Conservation (phyloP, 2,329 filamentous ascomycete species). For the Periconia sp. region DNA sequence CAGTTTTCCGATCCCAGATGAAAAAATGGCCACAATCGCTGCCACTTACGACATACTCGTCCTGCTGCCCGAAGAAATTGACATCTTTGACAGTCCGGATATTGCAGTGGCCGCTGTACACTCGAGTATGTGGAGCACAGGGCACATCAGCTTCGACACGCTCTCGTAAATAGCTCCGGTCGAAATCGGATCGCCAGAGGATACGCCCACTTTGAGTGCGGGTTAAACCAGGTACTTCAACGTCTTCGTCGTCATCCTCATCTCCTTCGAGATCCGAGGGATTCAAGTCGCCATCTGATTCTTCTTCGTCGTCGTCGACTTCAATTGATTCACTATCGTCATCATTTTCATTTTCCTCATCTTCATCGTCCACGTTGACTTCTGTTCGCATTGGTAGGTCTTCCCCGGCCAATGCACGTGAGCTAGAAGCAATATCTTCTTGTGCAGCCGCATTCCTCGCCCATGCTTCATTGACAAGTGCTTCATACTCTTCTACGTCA, state of each 20-base stretch:
- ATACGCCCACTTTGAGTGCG: constrained; percentile 42
- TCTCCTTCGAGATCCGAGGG: constrained; percentile 24
- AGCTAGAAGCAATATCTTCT: constrained; percentile 6
- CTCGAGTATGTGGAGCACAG: constrained; percentile 58
- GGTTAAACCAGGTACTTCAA: constrained; percentile 35
- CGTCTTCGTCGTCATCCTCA: constrained; percentile 33
- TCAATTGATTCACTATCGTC: constrained; percentile 36
- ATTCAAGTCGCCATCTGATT: constrained; percentile 32
- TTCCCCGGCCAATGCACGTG: constrained; percentile 3
- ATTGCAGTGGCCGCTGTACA: constrained; percentile 67
- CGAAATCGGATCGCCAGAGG: constrained; percentile 54
- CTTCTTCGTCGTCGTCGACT: constrained; percentile 38
- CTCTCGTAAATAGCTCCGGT: constrained; percentile 50
- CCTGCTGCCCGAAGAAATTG: constrained; percentile 67
- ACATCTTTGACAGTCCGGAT: constrained; percentile 70
- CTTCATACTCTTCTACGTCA: constrained; percentile 41
- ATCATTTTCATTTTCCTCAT: constrained; percentile 9
- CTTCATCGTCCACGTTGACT: constrained; percentile 19
- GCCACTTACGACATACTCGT: constrained; percentile 69
- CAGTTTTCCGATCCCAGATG: constrained; percentile 68
- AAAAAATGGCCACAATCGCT: constrained; percentile 69
- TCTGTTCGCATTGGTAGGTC: neutral
- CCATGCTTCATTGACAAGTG: constrained; percentile 21
- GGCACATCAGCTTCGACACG: constrained; percentile 58
- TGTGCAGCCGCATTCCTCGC: constrained; percentile 11